Evolutionary conservation across 352 stramenopile genomes (phyloP).

Genomic region (Blastocystis sp.): DNA sequence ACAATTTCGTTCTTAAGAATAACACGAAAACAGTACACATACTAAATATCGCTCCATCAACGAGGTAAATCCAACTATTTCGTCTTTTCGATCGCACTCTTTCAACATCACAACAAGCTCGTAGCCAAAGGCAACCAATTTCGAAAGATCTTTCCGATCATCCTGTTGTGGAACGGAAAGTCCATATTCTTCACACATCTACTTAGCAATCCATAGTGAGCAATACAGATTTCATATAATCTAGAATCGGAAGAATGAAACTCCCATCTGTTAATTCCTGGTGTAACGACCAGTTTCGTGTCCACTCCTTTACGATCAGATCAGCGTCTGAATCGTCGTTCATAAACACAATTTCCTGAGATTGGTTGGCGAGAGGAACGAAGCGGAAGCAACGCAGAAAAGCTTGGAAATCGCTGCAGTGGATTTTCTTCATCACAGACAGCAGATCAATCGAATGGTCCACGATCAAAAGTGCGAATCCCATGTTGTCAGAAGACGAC

Average conservation of each 20-base stretch:
- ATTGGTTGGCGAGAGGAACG: neutral
- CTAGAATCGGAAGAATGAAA: neutral
- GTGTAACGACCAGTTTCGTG: neutral
- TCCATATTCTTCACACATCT: slow-evolving; percentile 24
- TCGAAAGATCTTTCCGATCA: too few species aligned
- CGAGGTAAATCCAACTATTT: neutral
- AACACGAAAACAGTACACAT: too few species aligned
- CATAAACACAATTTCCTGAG: neutral
- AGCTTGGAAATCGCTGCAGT: neutral
- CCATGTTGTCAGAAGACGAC: slow-evolving; percentile 23
- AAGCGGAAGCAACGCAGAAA: neutral
- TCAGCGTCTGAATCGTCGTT: slow-evolving; percentile 12
- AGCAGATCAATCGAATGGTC: slow-evolving; percentile 23
- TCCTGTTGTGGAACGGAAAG: neutral
- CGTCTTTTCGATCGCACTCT: neutral
- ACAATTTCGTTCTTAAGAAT: too few species aligned
- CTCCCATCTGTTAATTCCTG: neutral
- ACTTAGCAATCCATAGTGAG: neutral
- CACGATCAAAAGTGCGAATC: slow-evolving; percentile 15
- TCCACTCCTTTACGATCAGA: slow-evolving; percentile 20
- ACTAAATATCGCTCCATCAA: neutral
- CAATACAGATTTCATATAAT: neutral
- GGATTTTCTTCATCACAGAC: neutral
- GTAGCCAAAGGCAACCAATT: too few species aligned
- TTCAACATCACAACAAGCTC: neutral